Evolutionary conservation across 768 basidiomycete species (phyloP), one percentile per base, ranked within the genome.

Genomic region (Symmetrospora coprosmae): DNA sequence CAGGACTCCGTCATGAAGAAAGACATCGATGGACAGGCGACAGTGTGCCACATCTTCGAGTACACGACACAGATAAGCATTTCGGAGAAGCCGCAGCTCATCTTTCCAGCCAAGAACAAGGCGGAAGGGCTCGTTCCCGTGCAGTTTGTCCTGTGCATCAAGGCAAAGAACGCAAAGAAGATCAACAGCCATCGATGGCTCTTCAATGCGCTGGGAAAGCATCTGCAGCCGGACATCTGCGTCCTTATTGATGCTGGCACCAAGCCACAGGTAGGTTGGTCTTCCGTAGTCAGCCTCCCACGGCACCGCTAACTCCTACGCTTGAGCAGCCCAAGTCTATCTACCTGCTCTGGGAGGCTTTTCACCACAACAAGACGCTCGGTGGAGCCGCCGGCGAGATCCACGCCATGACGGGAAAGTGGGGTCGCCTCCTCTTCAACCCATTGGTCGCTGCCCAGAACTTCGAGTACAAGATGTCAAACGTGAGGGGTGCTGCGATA

Each of bases 161-260:
- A 75, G 65, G 69, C 71, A 53, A 69, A 70, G 76, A 96, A 96
- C 71, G 84, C 87, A 71, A 92, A 91, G 77, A 94, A 96, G 75
- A 91, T 96, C 70, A 96, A 94, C 71, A 86, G 84, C 49, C 91
- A 96, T 69, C 78, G 91, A 46, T 96, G 91, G 91, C 89, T 92
- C 71, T 94, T 97, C 74, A 94, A 94, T 70, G 91, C 88, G 0
- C 86, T 96, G 70, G 65, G 55, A 47, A 49, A 63, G 30, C 64
- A 66, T 40, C 65, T 67, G 8, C 66, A 92, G 81, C 91, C 91
- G 4, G 88, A 94, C 69, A 81, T 84, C 48, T 91, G 89, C 72
- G 84, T 92, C 63, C 79, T 96, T 31, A 80, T 96, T 64, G 91
- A 94, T 71, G 91, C 89, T 4, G 91, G 91, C 64, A 97, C 91